Base-by-base conservation (phyloP, 345 rosid genomes). In the Gossypium turneri region DNA sequence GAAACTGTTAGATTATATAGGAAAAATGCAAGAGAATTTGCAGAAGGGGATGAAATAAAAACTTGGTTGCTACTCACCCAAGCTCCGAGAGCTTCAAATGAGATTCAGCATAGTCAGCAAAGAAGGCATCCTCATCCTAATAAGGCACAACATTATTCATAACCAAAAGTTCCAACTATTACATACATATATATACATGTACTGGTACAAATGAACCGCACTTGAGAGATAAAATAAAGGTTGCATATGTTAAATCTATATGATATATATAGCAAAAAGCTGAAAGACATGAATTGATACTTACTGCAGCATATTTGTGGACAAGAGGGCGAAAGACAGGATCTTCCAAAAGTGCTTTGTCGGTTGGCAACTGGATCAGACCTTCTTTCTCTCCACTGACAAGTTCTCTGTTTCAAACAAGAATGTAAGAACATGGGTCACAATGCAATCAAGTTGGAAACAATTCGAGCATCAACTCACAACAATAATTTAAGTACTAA, bases 51-150 rank as follows among this genome's bases (percentile, higher is more conserved):
- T 12, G 22, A 11, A 53, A 12, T 43, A 29, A 13, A 67, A 16
- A 19, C 6, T 13, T 66, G 19, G 45, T 19, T 57, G 3, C 34
- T 15, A 60, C 81, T 79, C 73, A 93, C 94, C 93, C 98, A 4
- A 93, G 90, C 81, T 93, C 94, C 2, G 94, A 91, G 57, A 93
- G 90, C 81, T 93, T 93, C 70, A 89, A 75, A 81, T 91, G 97
- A 53, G 97, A 88, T 66, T 87, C 94, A 1, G 82, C 73, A 66
- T 91, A 93, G 79, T 91, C 97, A 3, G 78, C 90, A 60, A 90
- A 89, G 86, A 91, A 91, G 44, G 89, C 90, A 81, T 93, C 94
- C 78, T 93, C 93, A 76, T 89, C 92, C 97, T 92, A 76, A 38
- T 12, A 38, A 59, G 17, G 47, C 48, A 60, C 59, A 48, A 47